These are phyloP conservation scores for Ciborinia camelliae DNA, from an alignment of 2,329 filamentous ascomycete species.

Conservation along the genomic window DNA sequence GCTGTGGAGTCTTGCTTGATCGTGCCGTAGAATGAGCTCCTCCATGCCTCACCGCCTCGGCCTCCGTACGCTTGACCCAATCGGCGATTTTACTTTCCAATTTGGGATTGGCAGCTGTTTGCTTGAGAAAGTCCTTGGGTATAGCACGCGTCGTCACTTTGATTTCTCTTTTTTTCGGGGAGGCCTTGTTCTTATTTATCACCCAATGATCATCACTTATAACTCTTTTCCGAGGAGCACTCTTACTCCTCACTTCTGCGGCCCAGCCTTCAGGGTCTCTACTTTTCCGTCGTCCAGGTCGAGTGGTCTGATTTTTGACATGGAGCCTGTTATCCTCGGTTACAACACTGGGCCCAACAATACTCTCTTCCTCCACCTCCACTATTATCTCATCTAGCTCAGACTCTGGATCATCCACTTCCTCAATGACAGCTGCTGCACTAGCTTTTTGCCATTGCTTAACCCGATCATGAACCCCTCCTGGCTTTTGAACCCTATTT, in stretches of 20 bases:
- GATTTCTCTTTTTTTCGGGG: slow-evolving; percentile 40
- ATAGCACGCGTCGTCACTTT: slow-evolving; percentile 34
- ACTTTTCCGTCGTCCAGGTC: slow-evolving; percentile 25
- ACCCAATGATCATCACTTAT: slow-evolving; percentile 92
- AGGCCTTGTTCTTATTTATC: slow-evolving; percentile 47
- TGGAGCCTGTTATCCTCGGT: slow-evolving; percentile 59
- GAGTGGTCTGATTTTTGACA: slow-evolving; percentile 37
- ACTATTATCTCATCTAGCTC: slow-evolving; percentile 61
- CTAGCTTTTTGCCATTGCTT: slow-evolving; percentile 81
- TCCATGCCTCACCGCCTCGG: neutral
- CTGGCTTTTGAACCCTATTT: slow-evolving; percentile 57
- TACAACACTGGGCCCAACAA: slow-evolving; percentile 32
- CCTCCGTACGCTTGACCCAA: slow-evolving; percentile 47
- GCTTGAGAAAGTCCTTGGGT: slow-evolving; percentile 57
- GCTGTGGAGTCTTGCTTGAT: slow-evolving; percentile 12
- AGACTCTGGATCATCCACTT: slow-evolving; percentile 48
- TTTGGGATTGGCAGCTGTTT: slow-evolving; percentile 52
- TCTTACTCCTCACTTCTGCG: slow-evolving; percentile 29
- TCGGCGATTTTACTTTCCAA: slow-evolving; percentile 59
- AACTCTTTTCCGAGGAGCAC: slow-evolving; percentile 76
- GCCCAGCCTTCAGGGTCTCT: slow-evolving; percentile 35
- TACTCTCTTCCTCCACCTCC: slow-evolving; percentile 56
- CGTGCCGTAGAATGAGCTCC: neutral
- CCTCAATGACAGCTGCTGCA: slow-evolving; percentile 58
- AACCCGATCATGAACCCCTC: slow-evolving; percentile 73